Evolutionary conservation across 805 yeast species (phyloP).

Genomic region (Wickerhamiella australiensis): DNA sequence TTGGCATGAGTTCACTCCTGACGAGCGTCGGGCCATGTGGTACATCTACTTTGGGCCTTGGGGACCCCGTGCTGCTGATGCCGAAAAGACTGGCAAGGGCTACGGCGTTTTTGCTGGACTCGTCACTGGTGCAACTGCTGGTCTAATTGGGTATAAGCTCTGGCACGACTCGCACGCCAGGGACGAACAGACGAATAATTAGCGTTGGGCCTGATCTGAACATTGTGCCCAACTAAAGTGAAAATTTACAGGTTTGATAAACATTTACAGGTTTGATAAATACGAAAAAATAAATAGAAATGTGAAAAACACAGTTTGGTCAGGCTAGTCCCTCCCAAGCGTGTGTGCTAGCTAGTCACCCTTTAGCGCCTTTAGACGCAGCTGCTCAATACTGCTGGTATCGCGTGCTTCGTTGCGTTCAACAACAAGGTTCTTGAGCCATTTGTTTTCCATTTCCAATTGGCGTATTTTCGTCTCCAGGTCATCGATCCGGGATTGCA

Average conservation of each 20-base stretch:
- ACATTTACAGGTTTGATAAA: too few species aligned
- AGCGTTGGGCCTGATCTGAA: too few species aligned
- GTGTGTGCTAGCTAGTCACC: background rate
- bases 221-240: too few species aligned
- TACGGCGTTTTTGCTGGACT: slow-evolving; percentile 20
- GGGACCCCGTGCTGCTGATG: slow-evolving; percentile 27
- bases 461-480: slow-evolving; percentile 69
- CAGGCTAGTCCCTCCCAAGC: too few species aligned
- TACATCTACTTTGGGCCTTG: slow-evolving; percentile 28
- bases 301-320: background rate
- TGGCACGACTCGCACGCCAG: background rate
- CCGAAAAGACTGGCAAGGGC: slow-evolving; percentile 18
- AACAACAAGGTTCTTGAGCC: slow-evolving; percentile 70
- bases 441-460: slow-evolving; percentile 83
- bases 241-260: too few species aligned
- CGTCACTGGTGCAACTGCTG: slow-evolving; percentile 18
- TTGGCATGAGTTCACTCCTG: slow-evolving; percentile 26
- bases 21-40: slow-evolving; percentile 28
- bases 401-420: slow-evolving; percentile 45
- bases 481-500: slow-evolving; percentile 51
- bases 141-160: slow-evolving; percentile 23
- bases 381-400: slow-evolving; percentile 20
- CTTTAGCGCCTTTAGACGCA: slow-evolving; percentile 13
- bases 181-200: too few species aligned
- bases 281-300: background rate